Percentiles rank a stretch among this genome's conserved stretches.
These are phyloP conservation scores for Amyloporia xantha DNA, from an alignment of 768 basidiomycete genomes.

Conservation along the genomic window DNA sequence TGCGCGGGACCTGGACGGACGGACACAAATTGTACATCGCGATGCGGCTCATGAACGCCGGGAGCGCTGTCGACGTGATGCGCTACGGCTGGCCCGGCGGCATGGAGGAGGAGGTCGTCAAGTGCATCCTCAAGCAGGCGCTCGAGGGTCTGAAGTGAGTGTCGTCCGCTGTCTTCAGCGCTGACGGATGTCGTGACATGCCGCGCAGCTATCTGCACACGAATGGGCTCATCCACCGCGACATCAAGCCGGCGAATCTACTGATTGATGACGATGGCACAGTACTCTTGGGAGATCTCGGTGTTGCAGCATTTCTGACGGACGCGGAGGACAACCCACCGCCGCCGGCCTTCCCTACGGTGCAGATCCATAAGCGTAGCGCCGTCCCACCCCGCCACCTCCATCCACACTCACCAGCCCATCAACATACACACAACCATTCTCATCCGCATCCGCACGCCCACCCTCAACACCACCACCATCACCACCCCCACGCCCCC, in stretches of 20 bases:
- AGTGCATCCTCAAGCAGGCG: slow-evolving; percentile 79
- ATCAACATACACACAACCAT: not conserved
- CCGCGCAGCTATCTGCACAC: slow-evolving; percentile 68
- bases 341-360: not conserved
- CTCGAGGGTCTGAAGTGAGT: slow-evolving; percentile 81
- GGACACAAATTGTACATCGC: slow-evolving; percentile 84
- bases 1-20: slow-evolving; percentile 83
- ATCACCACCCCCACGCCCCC: slow-evolving; percentile 33
- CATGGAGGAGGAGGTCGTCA: slow-evolving; percentile 84
- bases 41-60: slow-evolving; percentile 83
- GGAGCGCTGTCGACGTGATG: slow-evolving; percentile 82
- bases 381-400: slow-evolving; percentile 16
- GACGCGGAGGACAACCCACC: slow-evolving; percentile 46
- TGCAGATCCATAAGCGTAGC: slow-evolving; percentile 1
- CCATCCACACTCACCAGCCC: slow-evolving; percentile 5
- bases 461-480: slow-evolving; percentile 19
- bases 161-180: slow-evolving; percentile 13
- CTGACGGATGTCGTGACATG: not conserved
- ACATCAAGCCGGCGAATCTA: slow-evolving; percentile 91
- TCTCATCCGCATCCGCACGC: slow-evolving; percentile 4
- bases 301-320: slow-evolving; percentile 79
- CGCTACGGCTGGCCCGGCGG: slow-evolving; percentile 81
- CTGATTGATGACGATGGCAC: slow-evolving; percentile 89
- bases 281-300: slow-evolving; percentile 86
- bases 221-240: slow-evolving; percentile 89